These are phyloP conservation scores for Termitomyces bulborhizus DNA, from an alignment of 768 basidiomycete genomes.

Conservation along the genomic window DNA sequence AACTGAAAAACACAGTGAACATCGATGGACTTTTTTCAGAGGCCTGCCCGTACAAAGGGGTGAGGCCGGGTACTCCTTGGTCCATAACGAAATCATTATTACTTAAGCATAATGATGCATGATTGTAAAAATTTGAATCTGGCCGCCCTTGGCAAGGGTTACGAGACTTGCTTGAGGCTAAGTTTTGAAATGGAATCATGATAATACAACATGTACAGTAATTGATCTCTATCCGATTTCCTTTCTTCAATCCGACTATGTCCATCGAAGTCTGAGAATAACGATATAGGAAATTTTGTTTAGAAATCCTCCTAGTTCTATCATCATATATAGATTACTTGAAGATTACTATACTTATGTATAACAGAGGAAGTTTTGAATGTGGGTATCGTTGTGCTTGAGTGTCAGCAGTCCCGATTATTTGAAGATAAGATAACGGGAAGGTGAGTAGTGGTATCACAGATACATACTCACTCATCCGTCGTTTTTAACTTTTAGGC, in stretches of 20 bases:
- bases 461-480: slow-evolving; percentile 7
- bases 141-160: too few relatives aligned
- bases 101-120: not conserved
- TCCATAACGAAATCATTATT: not conserved
- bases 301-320: too few relatives aligned
- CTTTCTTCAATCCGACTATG: too few relatives aligned
- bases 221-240: too few relatives aligned
- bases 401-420: slow-evolving; percentile 9
- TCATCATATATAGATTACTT: not conserved
- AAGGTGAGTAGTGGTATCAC: slow-evolving; percentile 1
- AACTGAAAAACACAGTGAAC: not conserved
- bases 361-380: not conserved
- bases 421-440: slow-evolving; percentile 3
- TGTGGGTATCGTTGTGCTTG: slow-evolving; percentile 10
- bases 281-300: too few relatives aligned
- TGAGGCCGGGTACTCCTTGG: too few relatives aligned
- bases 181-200: too few relatives aligned
- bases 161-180: too few relatives aligned
- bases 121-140: not conserved
- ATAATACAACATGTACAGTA: too few relatives aligned
- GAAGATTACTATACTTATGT: not conserved
- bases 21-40: not conserved
- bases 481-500: not conserved
- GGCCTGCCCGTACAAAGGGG: too few relatives aligned
- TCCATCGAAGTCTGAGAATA: too few relatives aligned